These are phyloP conservation scores for Eucalyptus cloeziana DNA, from an alignment of 345 rosid genomes.

Conservation along the genomic window DNA sequence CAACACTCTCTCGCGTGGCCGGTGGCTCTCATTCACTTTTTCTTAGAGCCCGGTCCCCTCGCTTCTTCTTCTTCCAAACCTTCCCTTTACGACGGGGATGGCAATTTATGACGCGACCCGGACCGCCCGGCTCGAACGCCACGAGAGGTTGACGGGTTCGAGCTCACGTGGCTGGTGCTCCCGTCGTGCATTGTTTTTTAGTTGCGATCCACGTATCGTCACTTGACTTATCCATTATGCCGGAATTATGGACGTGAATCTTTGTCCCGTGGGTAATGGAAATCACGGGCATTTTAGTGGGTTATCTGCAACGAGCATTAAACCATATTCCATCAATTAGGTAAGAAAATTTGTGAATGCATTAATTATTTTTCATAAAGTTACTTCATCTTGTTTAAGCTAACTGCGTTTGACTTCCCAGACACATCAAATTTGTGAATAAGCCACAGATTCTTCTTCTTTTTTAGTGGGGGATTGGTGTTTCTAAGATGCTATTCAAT, in stretches of 20 bases:
- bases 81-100: neutral
- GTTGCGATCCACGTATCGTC: neutral
- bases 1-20: neutral
- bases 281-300: neutral
- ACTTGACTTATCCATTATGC: neutral
- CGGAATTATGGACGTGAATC: neutral
- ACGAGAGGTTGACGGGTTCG: neutral
- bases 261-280: neutral
- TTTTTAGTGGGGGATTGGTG: no score
- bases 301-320: neutral
- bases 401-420: no score
- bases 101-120: neutral
- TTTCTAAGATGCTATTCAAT: neutral
- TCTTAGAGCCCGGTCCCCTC: neutral
- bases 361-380: no score
- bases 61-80: neutral
- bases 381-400: no score
- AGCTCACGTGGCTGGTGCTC: neutral
- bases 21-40: neutral
- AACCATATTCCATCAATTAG: neutral
- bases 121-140: neutral
- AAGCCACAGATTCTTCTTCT: neutral
- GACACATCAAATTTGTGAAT: neutral
- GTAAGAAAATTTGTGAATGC: neutral
- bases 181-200: accelerated